A percentile compares a stretch with the other conserved stretches of the same genome.
These are phyloP conservation scores for Citrus sp. DNA, from an alignment of 345 rosid genomes.

Conservation along the genomic window DNA sequence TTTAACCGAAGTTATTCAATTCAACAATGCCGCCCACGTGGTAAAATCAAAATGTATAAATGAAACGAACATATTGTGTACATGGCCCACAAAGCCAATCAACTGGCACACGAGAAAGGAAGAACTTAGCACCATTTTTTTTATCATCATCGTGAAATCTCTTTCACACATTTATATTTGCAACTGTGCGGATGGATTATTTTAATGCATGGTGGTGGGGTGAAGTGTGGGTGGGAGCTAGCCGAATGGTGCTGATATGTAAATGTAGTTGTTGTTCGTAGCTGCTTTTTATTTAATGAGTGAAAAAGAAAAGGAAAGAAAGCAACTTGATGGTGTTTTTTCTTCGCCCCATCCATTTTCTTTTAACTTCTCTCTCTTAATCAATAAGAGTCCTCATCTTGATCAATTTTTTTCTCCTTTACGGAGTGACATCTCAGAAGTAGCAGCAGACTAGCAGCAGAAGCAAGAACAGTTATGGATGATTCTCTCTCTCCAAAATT, in stretches of 20 bases:
- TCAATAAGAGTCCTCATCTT: slow-evolving; percentile 15
- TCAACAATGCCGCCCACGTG: slow-evolving; percentile 11
- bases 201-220: slow-evolving; percentile 32
- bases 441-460: background rate
- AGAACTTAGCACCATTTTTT: background rate
- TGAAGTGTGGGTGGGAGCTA: background rate
- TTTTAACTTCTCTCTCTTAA: slow-evolving; percentile 19
- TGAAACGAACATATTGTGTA: background rate
- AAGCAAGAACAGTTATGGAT: slow-evolving; percentile 28
- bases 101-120: background rate
- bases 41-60: slow-evolving; percentile 7
- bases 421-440: background rate
- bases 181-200: slow-evolving; percentile 27
- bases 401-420: slow-evolving; percentile 1
- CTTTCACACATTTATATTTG: slow-evolving; percentile 19
- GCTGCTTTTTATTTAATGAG: slow-evolving; percentile 34
- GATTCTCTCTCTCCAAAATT: slow-evolving; percentile 29
- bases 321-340: slow-evolving; percentile 29
- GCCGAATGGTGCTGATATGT: slow-evolving; percentile 26
- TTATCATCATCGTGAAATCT: slow-evolving; percentile 8
- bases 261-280: slow-evolving; percentile 16
- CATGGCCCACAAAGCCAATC: slow-evolving; percentile 16
- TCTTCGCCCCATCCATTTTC: slow-evolving; percentile 24
- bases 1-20: background rate
- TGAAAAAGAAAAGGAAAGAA: slow-evolving; percentile 34